Percentiles rank a stretch among this genome's conserved stretches.
Evolutionary conservation across 345 rosid genomes (phyloP).

Genomic region (Aegle marmelos): DNA sequence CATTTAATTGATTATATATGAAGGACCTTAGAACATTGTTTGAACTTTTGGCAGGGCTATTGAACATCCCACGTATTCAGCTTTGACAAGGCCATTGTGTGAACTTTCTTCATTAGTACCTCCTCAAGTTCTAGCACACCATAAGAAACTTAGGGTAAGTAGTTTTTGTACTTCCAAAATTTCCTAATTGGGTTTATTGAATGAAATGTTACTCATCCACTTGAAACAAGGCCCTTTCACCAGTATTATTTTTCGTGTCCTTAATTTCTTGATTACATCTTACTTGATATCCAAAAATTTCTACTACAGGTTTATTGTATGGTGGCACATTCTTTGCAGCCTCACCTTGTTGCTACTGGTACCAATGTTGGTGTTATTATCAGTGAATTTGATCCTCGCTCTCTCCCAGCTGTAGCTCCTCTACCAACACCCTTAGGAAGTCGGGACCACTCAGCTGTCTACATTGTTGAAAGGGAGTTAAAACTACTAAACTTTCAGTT

Average conservation of each 20-base stretch:
- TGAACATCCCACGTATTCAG: conserved; percentile 97
- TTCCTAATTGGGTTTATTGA: neutral
- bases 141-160: conserved; percentile 92
- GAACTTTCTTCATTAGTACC: conserved; percentile 93
- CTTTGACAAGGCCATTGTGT: conserved; percentile 95
- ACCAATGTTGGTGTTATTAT: conserved; percentile 91
- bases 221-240: neutral
- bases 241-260: neutral
- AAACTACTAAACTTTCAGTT: conserved; percentile 85
- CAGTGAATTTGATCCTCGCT: conserved; percentile 90
- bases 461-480: conserved; percentile 82
- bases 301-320: conserved; percentile 84
- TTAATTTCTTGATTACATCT: conserved; percentile 9
- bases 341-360: conserved; percentile 96
- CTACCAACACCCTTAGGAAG: conserved; percentile 73
- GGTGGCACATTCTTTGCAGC: conserved; percentile 98
- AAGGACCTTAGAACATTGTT: conserved; percentile 10
- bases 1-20: neutral
- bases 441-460: conserved; percentile 95
- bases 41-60: conserved; percentile 69
- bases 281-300: conserved; percentile 26
- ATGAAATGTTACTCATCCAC: neutral
- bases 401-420: conserved; percentile 91
- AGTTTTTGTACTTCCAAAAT: conserved; percentile 3
- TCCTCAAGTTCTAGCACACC: conserved; percentile 80